A percentile compares a stretch with the other conserved stretches of the same genome.
phyloP scores from a whole-genome alignment of 495 filamentous ascomycete species.

The Annulohypoxylon stygium region DNA sequence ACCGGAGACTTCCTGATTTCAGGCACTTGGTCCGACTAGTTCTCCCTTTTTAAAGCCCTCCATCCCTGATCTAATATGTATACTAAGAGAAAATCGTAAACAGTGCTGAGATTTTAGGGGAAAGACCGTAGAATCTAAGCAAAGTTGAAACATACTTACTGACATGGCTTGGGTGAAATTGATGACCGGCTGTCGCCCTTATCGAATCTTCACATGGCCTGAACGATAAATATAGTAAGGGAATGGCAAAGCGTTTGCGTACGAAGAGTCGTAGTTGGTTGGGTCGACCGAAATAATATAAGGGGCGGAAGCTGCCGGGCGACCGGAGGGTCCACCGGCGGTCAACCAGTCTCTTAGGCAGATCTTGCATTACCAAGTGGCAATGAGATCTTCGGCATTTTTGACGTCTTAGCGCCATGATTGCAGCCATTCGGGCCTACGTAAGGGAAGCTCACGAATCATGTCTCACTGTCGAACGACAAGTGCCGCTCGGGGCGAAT shows the following conservation, averaged over 20 bases:
- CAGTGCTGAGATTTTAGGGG: not conserved
- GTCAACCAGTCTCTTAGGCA: slow-evolving; percentile 37
- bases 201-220: slow-evolving; percentile 1
- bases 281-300: slow-evolving; percentile 20
- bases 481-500: slow-evolving; percentile 44
- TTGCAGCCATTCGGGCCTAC: slow-evolving; percentile 49
- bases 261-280: not conserved
- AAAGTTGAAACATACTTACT: not conserved
- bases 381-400: slow-evolving; percentile 50
- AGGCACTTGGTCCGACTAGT: slow-evolving; percentile 10
- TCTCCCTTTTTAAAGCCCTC: slow-evolving; percentile 8
- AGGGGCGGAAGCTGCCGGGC: slow-evolving; percentile 43
- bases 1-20: slow-evolving; percentile 32
- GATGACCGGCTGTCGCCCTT: not conserved
- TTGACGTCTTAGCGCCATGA: slow-evolving; percentile 47
- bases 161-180: not conserved
- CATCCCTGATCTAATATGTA: not conserved
- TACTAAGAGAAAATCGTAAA: not conserved
- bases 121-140: not conserved
- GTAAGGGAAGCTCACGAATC: slow-evolving; percentile 42
- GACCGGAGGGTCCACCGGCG: slow-evolving; percentile 37
- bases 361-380: slow-evolving; percentile 50
- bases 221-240: not conserved
- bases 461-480: slow-evolving; percentile 49
- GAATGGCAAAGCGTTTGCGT: not conserved